Base-by-base conservation (phyloP, 139 green algal genomes). In the Parachlorella kessleri region DNA sequence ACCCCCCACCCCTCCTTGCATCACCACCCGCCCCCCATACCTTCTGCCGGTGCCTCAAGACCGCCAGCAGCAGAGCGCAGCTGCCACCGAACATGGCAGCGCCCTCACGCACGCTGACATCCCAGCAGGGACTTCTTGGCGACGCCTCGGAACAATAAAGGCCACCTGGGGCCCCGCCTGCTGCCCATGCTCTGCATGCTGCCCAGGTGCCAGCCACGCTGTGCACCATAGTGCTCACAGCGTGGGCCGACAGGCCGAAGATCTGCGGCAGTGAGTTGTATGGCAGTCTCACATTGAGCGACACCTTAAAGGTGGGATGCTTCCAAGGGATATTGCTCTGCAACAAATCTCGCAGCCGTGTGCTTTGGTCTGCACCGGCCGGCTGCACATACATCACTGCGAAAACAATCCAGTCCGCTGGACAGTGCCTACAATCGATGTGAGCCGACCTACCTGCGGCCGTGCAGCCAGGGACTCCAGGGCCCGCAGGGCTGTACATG, bases 391-490 rank as follows among this genome's bases (percentile, higher is more conserved):
- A n/a, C n/a, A n/a, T n/a, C n/a, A n/a, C n/a, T n/a, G n/a, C n/a
- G n/a, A n/a, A n/a, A n/a, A n/a, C n/a, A n/a, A n/a, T n/a, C n/a
- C n/a, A n/a, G n/a, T n/a, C n/a, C n/a, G n/a, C n/a, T n/a, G n/a
- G n/a, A n/a, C n/a, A n/a, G n/a, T n/a, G n/a, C n/a, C n/a, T n/a
- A n/a, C n/a, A n/a, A n/a, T n/a, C n/a, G n/a, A n/a, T n/a, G n/a
- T n/a, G n/a, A n/a, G n/a, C n/a, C n/a, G n/a, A n/a, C n/a, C n/a
- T n/a, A n/a, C n/a, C n/a, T n/a, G n/a, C n/a, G n/a, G 64, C 3
- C 78, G 78, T 1, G 72, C 78, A 1, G 55, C 66, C 32, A 86
- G 37, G 35, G 78, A 82, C 66, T 87, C 82, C 42, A 86, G 59
- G 21, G 39, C 68, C 1, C 82, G 71, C 72, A 87, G 73, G 14